Conservation (phyloP, 768 basidiomycete genomes). For the Lentinula boryana region DNA sequence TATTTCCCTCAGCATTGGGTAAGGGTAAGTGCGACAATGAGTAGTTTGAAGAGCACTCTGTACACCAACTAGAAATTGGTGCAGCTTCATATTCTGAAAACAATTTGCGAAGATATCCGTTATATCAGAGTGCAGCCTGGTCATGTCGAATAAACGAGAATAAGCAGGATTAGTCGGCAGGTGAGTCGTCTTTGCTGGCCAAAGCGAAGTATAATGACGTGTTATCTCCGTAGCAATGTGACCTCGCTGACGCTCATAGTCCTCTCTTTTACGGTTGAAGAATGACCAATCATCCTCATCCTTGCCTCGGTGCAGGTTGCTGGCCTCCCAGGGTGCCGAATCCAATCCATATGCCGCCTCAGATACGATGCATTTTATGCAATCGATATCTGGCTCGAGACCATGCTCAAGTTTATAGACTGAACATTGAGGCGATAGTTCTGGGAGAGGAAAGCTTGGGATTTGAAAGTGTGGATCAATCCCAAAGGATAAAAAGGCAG, state of each 20-base stretch:
- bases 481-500: slow-evolving; percentile 22
- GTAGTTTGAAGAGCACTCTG: neutral
- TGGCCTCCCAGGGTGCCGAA: neutral
- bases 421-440: slow-evolving; percentile 8
- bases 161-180: neutral
- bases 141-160: neutral
- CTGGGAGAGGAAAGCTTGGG: slow-evolving; percentile 13
- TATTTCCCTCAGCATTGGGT: neutral
- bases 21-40: neutral
- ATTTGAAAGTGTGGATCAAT: slow-evolving; percentile 11
- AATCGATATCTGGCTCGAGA: neutral
- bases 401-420: neutral
- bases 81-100: neutral
- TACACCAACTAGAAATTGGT: neutral
- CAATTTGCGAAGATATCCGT: neutral
- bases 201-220: neutral
- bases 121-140: neutral
- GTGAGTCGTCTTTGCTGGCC: neutral
- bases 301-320: neutral
- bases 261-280: neutral
- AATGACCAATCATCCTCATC: neutral
- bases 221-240: neutral
- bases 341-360: neutral
- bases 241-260: neutral
- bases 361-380: neutral